These are phyloP conservation scores for Curvularia verruculosa DNA, from an alignment of 2,329 filamentous ascomycete species.

Conservation along the genomic window DNA sequence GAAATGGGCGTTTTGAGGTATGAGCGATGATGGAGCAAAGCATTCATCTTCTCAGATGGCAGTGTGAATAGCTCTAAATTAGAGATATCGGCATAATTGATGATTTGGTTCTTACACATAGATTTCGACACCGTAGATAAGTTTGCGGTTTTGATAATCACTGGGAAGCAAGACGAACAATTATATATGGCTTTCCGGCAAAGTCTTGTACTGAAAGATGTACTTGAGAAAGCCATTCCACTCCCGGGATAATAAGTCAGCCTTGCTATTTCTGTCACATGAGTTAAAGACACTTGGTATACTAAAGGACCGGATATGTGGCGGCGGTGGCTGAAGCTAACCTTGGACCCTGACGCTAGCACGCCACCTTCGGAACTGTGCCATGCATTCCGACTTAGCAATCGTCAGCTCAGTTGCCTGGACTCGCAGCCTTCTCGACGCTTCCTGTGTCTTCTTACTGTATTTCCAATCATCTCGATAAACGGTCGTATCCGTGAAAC, in stretches of 20 bases:
- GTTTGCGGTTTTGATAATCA: no score
- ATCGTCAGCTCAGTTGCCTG: slow-evolving; percentile 23
- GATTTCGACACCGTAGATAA: no score
- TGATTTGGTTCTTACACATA: neutral
- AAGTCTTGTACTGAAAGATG: neutral
- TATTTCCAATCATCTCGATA: slow-evolving; percentile 1
- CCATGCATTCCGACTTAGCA: slow-evolving; percentile 17
- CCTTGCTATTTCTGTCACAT: no score
- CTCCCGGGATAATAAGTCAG: no score
- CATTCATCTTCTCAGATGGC: neutral
- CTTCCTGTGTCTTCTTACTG: slow-evolving; percentile 26
- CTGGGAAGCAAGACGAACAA: neutral
- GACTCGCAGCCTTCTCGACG: slow-evolving; percentile 22
- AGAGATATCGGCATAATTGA: no score
- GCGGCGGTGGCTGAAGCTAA: slow-evolving; percentile 6
- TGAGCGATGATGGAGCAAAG: neutral
- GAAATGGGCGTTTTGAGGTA: neutral
- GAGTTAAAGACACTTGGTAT: no score
- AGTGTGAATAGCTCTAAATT: no score
- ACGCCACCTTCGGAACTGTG: slow-evolving; percentile 8
- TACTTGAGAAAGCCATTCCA: no score
- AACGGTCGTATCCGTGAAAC: neutral
- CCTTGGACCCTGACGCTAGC: slow-evolving; percentile 15
- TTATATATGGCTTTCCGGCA: neutral
- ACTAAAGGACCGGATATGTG: neutral